These are phyloP conservation scores for Trichoderma citrinoviride DNA, from an alignment of 2,329 filamentous ascomycete species.

Conservation along the genomic window DNA sequence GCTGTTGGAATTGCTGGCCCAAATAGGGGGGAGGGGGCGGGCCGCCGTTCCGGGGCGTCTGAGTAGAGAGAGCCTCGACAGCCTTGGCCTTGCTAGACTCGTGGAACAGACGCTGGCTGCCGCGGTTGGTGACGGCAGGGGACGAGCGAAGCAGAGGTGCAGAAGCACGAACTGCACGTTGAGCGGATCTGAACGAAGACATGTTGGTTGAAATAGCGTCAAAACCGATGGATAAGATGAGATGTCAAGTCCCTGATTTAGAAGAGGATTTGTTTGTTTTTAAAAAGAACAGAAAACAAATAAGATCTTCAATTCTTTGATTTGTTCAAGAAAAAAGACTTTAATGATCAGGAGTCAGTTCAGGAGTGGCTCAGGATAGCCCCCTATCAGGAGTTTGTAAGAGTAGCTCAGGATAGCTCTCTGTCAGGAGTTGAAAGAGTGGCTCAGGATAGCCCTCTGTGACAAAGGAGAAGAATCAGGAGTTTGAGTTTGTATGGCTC, in stretches of 20 bases:
- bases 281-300: slow-evolving; percentile 3
- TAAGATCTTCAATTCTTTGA: slow-evolving; percentile 18
- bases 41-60: slow-evolving; percentile 10
- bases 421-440: slow-evolving; percentile 22
- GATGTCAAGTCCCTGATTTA: background rate
- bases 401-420: slow-evolving; percentile 28
- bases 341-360: slow-evolving; percentile 23
- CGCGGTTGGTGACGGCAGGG: background rate
- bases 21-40: slow-evolving; percentile 17
- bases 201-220: slow-evolving; percentile 16
- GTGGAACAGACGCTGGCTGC: slow-evolving; percentile 27
- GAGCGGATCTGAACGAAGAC: slow-evolving; percentile 22
- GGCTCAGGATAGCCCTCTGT: slow-evolving; percentile 25
- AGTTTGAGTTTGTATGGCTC: slow-evolving; percentile 23
- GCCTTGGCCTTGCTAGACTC: slow-evolving; percentile 26
- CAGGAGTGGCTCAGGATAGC: slow-evolving; percentile 27
- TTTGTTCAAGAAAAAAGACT: slow-evolving; percentile 11
- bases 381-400: slow-evolving; percentile 24
- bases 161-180: slow-evolving; percentile 23
- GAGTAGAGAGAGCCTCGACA: slow-evolving; percentile 25
- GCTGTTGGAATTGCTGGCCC: background rate
- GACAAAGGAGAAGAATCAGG: slow-evolving; percentile 16
- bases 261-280: slow-evolving; percentile 10
- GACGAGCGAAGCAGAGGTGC: slow-evolving; percentile 22
- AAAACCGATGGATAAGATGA: background rate